Conservation (phyloP, 192 early-diverging fungal species). For the Backusella psychrophila region DNA sequence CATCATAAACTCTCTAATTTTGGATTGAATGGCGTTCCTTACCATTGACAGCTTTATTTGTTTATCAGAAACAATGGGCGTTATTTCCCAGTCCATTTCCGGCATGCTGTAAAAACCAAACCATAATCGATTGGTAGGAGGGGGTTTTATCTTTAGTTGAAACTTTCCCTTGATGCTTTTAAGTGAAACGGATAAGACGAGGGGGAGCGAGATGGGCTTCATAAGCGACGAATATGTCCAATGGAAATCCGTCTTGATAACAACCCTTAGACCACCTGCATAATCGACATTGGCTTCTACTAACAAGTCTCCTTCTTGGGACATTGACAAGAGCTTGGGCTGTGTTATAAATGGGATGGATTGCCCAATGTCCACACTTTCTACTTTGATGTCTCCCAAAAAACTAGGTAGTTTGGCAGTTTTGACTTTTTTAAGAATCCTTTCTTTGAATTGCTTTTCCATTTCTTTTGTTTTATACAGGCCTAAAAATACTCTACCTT, state of each 20-base stretch:
- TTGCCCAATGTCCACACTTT: slow-evolving; percentile 75
- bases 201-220: slow-evolving; percentile 66
- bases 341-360: slow-evolving; percentile 75
- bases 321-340: slow-evolving; percentile 69
- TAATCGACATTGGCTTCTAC: slow-evolving; percentile 79
- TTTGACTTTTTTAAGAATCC: slow-evolving; percentile 59
- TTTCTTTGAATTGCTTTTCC: slow-evolving; percentile 20
- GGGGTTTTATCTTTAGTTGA: slow-evolving; percentile 73
- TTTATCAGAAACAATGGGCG: slow-evolving; percentile 82
- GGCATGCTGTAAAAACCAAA: slow-evolving; percentile 82
- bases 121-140: slow-evolving; percentile 84
- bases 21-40: slow-evolving; percentile 82
- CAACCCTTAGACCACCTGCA: slow-evolving; percentile 50
- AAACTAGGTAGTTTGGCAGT: slow-evolving; percentile 64
- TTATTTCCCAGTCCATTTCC: slow-evolving; percentile 65
- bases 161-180: slow-evolving; percentile 71
- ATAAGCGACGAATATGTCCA: slow-evolving; percentile 55
- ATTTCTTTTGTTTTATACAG: slow-evolving; percentile 57
- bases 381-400: slow-evolving; percentile 77
- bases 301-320: slow-evolving; percentile 69
- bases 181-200: slow-evolving; percentile 76
- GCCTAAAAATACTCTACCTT: slow-evolving; percentile 72
- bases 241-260: slow-evolving; percentile 68
- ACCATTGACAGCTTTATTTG: slow-evolving; percentile 75
- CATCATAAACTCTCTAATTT: slow-evolving; percentile 78